A percentile compares a stretch with the other conserved stretches of the same genome.
phyloP scores from a whole-genome alignment of 139 green algal species.

The Volvox africanus region DNA sequence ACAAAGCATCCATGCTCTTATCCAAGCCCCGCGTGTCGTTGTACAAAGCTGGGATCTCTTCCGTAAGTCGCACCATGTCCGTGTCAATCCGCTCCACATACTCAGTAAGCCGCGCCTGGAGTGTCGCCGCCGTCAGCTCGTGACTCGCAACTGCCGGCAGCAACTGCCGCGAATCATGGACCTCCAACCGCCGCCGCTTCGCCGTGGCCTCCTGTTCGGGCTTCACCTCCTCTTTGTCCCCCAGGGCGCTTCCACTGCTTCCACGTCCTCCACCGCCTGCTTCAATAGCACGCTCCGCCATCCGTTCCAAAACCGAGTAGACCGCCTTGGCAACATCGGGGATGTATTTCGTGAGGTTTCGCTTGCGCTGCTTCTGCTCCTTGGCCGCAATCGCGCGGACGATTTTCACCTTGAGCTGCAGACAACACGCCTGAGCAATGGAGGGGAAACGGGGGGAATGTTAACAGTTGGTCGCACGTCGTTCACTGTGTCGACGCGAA shows the following conservation, averaged over 20 bases:
- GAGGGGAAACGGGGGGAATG: background rate
- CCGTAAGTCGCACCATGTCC: conserved; percentile 76
- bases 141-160: conserved; percentile 66
- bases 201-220: background rate
- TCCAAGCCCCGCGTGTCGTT: no score
- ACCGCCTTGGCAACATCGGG: conserved; percentile 81
- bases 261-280: background rate
- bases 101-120: conserved; percentile 80
- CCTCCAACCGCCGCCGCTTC: conserved; percentile 69
- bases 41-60: no score
- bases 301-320: conserved; percentile 60
- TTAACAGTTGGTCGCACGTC: no score
- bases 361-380: conserved; percentile 90
- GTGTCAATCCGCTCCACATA: conserved; percentile 94
- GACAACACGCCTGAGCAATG: conserved; percentile 72
- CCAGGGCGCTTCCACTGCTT: background rate
- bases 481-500: no score
- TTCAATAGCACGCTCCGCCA: conserved; percentile 49
- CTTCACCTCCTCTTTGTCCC: background rate
- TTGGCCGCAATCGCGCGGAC: conserved; percentile 74
- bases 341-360: conserved; percentile 94
- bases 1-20: no score
- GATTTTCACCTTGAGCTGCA: conserved; percentile 90
- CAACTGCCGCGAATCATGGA: conserved; percentile 55
- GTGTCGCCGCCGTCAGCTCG: conserved; percentile 54